phyloP scores from a whole-genome alignment of 2,329 filamentous ascomycete genomes.

The Fusarium pseudograminearum region DNA sequence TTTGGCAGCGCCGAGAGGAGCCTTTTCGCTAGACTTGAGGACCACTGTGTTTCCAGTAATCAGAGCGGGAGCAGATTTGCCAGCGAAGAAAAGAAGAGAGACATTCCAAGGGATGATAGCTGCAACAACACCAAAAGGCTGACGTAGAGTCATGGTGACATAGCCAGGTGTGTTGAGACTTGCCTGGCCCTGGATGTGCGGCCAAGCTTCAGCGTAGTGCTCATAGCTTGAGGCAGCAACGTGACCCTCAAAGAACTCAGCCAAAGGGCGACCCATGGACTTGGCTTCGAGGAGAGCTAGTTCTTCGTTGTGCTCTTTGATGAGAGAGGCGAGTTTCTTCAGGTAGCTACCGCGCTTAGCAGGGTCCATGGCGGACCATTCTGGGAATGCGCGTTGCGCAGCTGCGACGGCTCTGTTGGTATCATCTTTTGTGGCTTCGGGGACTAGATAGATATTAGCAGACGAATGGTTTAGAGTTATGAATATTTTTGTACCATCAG shows the following conservation, averaged over 20 bases:
- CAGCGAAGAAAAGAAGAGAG: conserved; percentile 58
- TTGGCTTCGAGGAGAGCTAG: conserved; percentile 51
- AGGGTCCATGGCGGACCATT: conserved; percentile 58
- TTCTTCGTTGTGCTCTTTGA: conserved; percentile 56
- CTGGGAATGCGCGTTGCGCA: conserved; percentile 61
- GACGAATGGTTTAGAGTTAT: rapidly evolving
- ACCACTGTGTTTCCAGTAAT: conserved; percentile 41
- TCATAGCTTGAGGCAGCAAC: conserved; percentile 57
- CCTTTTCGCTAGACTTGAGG: conserved; percentile 39
- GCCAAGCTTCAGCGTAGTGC: conserved; percentile 57
- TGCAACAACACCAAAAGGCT: conserved; percentile 65
- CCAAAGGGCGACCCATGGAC: conserved; percentile 38
- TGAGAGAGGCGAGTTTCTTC: conserved; percentile 59
- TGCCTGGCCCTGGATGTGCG: conserved; percentile 58
- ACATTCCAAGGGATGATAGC: conserved; percentile 72
- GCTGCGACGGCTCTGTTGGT: conserved; percentile 62
- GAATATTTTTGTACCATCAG: conserved; percentile 14
- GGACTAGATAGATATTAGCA: conserved; percentile 8
- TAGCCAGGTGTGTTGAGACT: conserved; percentile 62
- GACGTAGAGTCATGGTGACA: conserved; percentile 59
- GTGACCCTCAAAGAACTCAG: conserved; percentile 46
- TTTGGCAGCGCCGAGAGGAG: conserved; percentile 35
- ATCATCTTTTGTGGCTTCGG: conserved; percentile 60
- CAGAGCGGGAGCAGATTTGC: conserved; percentile 52
- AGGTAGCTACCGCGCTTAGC: conserved; percentile 56